Evolutionary conservation across 345 rosid species (phyloP), one percentile per base, ranked within the genome.

Genomic region (Moricandia arvensis): DNA sequence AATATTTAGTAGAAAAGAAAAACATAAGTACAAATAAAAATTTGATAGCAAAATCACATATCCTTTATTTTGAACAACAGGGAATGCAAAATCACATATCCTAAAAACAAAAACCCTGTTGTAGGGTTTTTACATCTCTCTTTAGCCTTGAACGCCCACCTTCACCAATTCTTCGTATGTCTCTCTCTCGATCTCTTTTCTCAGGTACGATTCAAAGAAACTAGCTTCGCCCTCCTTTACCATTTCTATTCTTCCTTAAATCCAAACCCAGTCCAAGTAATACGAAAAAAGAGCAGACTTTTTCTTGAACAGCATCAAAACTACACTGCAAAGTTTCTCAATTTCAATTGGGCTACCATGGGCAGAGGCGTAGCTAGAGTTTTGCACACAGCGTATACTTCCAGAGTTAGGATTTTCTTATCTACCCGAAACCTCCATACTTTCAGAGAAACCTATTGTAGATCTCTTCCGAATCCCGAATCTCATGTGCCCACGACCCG

Each of bases 351-450:
- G 45, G 38, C 43, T n/a, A n/a, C 67, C 7, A 91, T 89, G 97
- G 87, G 83, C 34, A 77, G 85, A 84, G 86, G 88, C 13, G 79
- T 83, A 7, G 80, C 80, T 41, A 71, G 82, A 27, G 62, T 83
- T 76, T 78, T 91, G 57, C 76, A 84, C 65, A 80, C 90, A 74
- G 73, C 81, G 1, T 91, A 66, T 75, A 30, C 8, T 54, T 73
- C 27, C 0, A 83, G 86, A 66, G 54, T 51, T 66, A 86, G 81
- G 72, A 7, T 70, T 77, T 49, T 75, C 1, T 59, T 57, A 3
- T 75, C 73, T 6, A 76, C 75, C 58, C 80, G 78, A 33, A 78
- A 66, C 60, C 82, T 84, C 8, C 80, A 78, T 73, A 82, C 86
- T 76, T 67, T 55, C 34, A 71, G 84, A 67, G 77, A n/a, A n/a